These are phyloP conservation scores for Stephanodiscus minutulus DNA, from an alignment of 108 stramenopile species.

Conservation along the genomic window DNA sequence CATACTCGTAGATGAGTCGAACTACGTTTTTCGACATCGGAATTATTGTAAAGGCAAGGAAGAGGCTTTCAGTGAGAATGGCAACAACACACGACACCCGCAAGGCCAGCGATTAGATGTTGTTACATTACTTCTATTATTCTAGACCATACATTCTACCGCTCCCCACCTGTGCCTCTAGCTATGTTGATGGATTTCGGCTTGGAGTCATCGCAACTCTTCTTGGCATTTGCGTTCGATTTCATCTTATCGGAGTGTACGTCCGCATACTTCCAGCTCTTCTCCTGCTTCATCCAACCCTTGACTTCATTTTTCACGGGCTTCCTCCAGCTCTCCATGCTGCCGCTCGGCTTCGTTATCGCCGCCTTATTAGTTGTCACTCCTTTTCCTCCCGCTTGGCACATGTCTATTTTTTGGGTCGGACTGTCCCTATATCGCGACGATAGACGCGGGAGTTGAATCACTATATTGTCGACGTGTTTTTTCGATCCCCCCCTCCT, in stretches of 20 bases:
- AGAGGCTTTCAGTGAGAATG: too few relatives aligned
- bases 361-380: background rate
- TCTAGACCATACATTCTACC: background rate
- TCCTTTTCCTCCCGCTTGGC: background rate
- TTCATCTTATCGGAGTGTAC: constrained; percentile 21
- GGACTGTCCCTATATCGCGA: background rate
- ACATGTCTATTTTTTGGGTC: background rate
- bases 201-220: background rate
- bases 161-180: too few relatives aligned
- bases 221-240: background rate
- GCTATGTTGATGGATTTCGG: too few relatives aligned
- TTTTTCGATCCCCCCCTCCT: background rate
- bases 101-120: background rate
- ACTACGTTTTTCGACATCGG: too few relatives aligned
- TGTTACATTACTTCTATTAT: background rate
- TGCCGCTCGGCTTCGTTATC: background rate
- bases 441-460: background rate
- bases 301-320: constrained; percentile 8
- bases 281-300: constrained; percentile 34
- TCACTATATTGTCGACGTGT: background rate
- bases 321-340: constrained; percentile 15
- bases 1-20: too few relatives aligned
- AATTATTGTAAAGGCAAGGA: too few relatives aligned
- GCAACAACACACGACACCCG: too few relatives aligned
- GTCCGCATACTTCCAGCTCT: constrained; percentile 33